These are phyloP conservation scores for Leccinum obscurum DNA, from an alignment of 768 basidiomycete genomes.

Conservation along the genomic window DNA sequence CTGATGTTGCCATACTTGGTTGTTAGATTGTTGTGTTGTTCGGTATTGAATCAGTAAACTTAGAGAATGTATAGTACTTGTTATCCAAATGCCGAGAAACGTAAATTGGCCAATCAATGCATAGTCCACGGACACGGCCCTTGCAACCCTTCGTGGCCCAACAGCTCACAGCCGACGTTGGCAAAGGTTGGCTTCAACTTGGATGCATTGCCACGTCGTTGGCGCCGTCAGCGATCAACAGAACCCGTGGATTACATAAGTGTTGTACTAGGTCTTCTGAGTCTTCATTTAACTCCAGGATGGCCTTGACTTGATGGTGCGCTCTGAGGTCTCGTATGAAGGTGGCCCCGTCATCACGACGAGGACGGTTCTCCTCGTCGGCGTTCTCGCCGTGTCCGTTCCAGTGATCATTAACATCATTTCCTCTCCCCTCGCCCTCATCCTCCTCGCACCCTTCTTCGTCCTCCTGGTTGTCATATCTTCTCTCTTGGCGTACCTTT, in stretches of 20 bases:
- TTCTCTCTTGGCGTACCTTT: slow-evolving; percentile 54
- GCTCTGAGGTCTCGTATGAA: slow-evolving; percentile 16
- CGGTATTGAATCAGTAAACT: too few relatives aligned
- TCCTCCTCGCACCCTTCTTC: slow-evolving; percentile 64
- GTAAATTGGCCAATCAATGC: too few relatives aligned
- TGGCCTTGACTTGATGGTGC: slow-evolving; percentile 18
- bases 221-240: too few relatives aligned
- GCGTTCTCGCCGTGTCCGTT: slow-evolving; percentile 54
- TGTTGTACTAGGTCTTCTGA: neutral
- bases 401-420: slow-evolving; percentile 55
- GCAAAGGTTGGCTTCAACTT: too few relatives aligned
- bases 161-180: too few relatives aligned
- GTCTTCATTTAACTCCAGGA: neutral
- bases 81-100: too few relatives aligned
- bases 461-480: slow-evolving; percentile 47
- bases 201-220: too few relatives aligned
- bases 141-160: too few relatives aligned
- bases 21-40: too few relatives aligned
- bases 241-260: neutral
- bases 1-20: too few relatives aligned
- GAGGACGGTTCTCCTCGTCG: slow-evolving; percentile 56
- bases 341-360: slow-evolving; percentile 46
- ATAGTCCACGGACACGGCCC: too few relatives aligned
- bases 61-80: too few relatives aligned
- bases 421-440: slow-evolving; percentile 64